Evolutionary conservation across 371 early-diverging fungal genomes (phyloP).

Genomic region (Apophysomyces sp.): DNA sequence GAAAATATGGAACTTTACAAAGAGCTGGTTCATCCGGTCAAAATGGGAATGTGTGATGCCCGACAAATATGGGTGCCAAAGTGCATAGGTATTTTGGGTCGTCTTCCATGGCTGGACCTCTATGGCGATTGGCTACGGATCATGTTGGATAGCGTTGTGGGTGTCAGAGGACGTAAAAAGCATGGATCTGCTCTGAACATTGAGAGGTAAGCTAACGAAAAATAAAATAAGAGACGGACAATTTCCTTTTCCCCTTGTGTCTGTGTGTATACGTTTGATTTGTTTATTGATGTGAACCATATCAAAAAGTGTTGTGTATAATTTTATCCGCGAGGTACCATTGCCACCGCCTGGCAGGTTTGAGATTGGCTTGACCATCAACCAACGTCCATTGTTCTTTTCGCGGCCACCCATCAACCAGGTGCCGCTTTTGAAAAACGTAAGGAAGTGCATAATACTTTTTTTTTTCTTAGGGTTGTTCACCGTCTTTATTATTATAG

Average conservation of each 20-base stretch:
- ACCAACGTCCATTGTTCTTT: slow-evolving; percentile 63
- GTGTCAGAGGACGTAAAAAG: slow-evolving; percentile 51
- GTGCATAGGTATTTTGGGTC: slow-evolving; percentile 68
- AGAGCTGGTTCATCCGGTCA: slow-evolving; percentile 68
- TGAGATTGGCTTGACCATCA: slow-evolving; percentile 71
- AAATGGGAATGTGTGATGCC: slow-evolving; percentile 51
- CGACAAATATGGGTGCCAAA: slow-evolving; percentile 74
- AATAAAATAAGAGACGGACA: neutral
- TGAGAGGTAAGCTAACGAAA: slow-evolving; percentile 39
- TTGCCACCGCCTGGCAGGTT: slow-evolving; percentile 82
- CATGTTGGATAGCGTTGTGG: slow-evolving; percentile 59
- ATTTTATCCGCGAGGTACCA: slow-evolving; percentile 74
- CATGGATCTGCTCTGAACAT: slow-evolving; percentile 38
- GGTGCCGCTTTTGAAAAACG: slow-evolving; percentile 76
- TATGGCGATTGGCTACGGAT: slow-evolving; percentile 79
- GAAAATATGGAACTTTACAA: slow-evolving; percentile 69
- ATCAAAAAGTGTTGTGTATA: slow-evolving; percentile 55
- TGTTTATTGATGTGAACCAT: neutral
- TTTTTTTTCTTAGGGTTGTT: too few relatives aligned
- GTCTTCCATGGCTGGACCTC: slow-evolving; percentile 73
- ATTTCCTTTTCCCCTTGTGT: neutral
- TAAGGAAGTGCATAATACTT: slow-evolving; percentile 43
- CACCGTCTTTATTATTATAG: slow-evolving; percentile 33
- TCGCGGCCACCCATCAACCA: slow-evolving; percentile 79
- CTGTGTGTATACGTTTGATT: too few relatives aligned